A percentile compares a stretch with the other conserved stretches of the same genome.
phyloP scores from a whole-genome alignment of 1,284 basidiomycete species.

The Rhodotorula sp. region DNA sequence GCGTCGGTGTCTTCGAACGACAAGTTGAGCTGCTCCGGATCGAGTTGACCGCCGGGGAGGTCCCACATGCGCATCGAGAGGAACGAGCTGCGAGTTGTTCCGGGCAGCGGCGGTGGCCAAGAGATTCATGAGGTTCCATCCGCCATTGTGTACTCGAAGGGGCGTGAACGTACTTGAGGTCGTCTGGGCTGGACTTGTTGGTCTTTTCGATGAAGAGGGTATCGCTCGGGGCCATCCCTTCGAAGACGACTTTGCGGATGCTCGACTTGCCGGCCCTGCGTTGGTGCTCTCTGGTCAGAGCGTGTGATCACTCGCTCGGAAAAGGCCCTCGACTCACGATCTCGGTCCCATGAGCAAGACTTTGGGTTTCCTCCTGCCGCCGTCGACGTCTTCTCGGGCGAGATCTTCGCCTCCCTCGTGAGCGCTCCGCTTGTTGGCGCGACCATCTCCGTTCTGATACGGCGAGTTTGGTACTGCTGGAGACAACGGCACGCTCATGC shows the following conservation, averaged over 20 bases:
- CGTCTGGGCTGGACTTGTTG: slow-evolving; percentile 68
- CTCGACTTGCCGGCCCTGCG: slow-evolving; percentile 89
- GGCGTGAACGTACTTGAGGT: slow-evolving; percentile 63
- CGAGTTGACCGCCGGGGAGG: slow-evolving; percentile 74
- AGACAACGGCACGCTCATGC: background rate
- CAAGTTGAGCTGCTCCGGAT: slow-evolving; percentile 65
- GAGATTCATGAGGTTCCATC: no score
- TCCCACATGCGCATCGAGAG: slow-evolving; percentile 95
- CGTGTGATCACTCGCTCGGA: rapidly evolving
- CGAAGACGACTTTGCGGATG: slow-evolving; percentile 86
- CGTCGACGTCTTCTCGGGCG: background rate
- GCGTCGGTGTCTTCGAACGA: slow-evolving; percentile 46
- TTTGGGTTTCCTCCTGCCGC: slow-evolving; percentile 25
- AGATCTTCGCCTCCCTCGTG: background rate
- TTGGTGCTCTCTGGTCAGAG: background rate
- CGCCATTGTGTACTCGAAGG: background rate
- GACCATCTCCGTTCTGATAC: background rate
- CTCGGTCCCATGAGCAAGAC: slow-evolving; percentile 41
- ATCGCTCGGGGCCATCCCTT: slow-evolving; percentile 76
- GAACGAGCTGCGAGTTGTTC: slow-evolving; percentile 63
- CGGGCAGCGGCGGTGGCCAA: no score
- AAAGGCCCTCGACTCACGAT: slow-evolving; percentile 13
- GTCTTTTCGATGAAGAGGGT: slow-evolving; percentile 90
- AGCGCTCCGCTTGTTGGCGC: background rate
- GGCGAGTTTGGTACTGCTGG: background rate